Percentiles rank a stretch among this genome's conserved stretches.
Conservation (phyloP, 1,139 yeast species). For the Kurtzmaniella quercitrusa region DNA sequence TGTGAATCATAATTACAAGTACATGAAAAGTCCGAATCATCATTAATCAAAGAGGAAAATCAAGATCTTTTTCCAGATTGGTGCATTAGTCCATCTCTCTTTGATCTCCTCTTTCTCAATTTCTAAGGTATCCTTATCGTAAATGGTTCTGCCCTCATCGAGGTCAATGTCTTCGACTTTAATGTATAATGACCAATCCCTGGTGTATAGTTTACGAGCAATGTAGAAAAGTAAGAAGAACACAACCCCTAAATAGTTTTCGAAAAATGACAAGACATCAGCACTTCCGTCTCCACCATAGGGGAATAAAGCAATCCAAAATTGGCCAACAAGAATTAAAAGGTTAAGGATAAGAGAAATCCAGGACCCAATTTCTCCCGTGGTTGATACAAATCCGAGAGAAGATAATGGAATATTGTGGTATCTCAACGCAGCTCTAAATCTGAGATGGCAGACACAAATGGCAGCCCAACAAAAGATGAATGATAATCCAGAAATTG, state of each 20-base stretch:
- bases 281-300: slow-evolving; percentile 15
- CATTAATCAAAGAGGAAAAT: slow-evolving; percentile 14
- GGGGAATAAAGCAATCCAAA: slow-evolving; percentile 28
- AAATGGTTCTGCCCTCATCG: slow-evolving; percentile 19
- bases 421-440: slow-evolving; percentile 37
- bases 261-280: slow-evolving; percentile 22
- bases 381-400: slow-evolving; percentile 37
- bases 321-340: slow-evolving; percentile 31
- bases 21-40: background rate
- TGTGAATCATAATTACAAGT: no score
- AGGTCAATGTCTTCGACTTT: slow-evolving; percentile 22
- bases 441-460: slow-evolving; percentile 39
- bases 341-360: slow-evolving; percentile 31
- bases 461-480: slow-evolving; percentile 42
- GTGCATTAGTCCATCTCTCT: slow-evolving; percentile 18
- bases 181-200: slow-evolving; percentile 19
- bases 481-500: slow-evolving; percentile 41
- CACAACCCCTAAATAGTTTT: slow-evolving; percentile 22
- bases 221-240: slow-evolving; percentile 20
- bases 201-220: slow-evolving; percentile 20
- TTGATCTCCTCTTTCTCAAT: slow-evolving; percentile 20
- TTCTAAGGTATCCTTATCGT: slow-evolving; percentile 22
- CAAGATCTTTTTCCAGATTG: slow-evolving; percentile 18
- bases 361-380: slow-evolving; percentile 39
- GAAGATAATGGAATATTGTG: slow-evolving; percentile 30